Evolutionary conservation across 495 filamentous ascomycete genomes (phyloP), one percentile per base, ranked within the genome.

Genomic region (Penicillium cosmopolitanum): DNA sequence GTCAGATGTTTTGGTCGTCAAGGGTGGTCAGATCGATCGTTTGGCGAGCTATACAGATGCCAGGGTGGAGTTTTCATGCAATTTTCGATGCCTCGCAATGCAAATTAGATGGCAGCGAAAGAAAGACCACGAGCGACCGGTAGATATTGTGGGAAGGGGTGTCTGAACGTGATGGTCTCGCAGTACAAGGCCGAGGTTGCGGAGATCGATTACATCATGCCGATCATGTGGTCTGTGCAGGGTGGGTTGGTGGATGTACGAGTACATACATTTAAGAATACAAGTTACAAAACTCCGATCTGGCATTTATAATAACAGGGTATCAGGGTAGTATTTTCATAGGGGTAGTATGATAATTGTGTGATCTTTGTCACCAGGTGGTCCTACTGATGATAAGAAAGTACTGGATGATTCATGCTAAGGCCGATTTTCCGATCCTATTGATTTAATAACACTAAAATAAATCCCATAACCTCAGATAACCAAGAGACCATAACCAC

Each of bases 151-250:
- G n/a, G 35, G 10, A 21, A 55, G 51, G 54, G 38, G 59, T 47
- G 43, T 15, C 43, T 35, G 65, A 70, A 66, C 50, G 62, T 66
- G 65, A 66, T 55, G 53, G 33, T 33, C 51, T 46, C 43, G 25
- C 38, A 16, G 36, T 50, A 40, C 51, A 62, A 56, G 53, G 59
- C 67, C 67, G 59, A 65, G 67, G 67, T 56, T 56, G 60, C 50
- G 55, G 46, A 52, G 55, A 58, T 64, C 54, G 60, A 70, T 70
- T 70, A 68, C 67, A 62, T 70, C 67, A 70, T 68, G 65, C 63
- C 58, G 65, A 66, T 68, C 62, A 60, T 61, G 57, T 62, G 66
- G 61, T 48, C 64, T 46, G 60, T 62, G 63, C 60, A 47, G 35
- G 38, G 21, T 61, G 52, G 33, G 36, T 33, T 38, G 34, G 23